Evolutionary conservation across 2,329 filamentous ascomycete genomes (phyloP).

Genomic region (Microsporum ferrugineum): DNA sequence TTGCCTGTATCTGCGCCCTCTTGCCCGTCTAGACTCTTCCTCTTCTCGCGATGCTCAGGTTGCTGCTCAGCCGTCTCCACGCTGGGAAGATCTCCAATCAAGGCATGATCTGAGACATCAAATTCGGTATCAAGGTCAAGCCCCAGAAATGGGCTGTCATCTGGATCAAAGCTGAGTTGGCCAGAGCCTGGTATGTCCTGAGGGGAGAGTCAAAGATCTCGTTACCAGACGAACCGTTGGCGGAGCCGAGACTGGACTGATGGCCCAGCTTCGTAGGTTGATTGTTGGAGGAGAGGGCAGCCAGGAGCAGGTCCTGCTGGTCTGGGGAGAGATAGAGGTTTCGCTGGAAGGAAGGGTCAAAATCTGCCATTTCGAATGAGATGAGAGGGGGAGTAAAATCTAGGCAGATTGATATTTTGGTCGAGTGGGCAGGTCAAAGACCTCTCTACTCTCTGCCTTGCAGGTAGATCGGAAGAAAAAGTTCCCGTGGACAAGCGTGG

Average conservation of each 20-base stretch:
- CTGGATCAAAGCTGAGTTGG: slow-evolving; percentile 41
- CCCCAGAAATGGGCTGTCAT: slow-evolving; percentile 74
- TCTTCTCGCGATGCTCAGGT: slow-evolving; percentile 46
- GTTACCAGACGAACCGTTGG: slow-evolving; percentile 6
- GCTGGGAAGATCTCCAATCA: slow-evolving; percentile 65
- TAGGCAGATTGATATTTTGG: background rate
- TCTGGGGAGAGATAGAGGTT: slow-evolving; percentile 62
- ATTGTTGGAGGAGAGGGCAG: slow-evolving; percentile 62
- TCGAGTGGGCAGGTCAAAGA: background rate
- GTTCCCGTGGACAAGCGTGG: background rate
- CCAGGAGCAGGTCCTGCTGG: slow-evolving; percentile 64
- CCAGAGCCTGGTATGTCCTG: slow-evolving; percentile 34
- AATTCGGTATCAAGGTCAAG: slow-evolving; percentile 73
- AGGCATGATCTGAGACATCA: slow-evolving; percentile 50
- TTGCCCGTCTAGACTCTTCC: slow-evolving; percentile 45
- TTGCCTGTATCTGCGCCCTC: slow-evolving; percentile 53
- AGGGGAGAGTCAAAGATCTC: slow-evolving; percentile 24
- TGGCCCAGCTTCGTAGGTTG: slow-evolving; percentile 24
- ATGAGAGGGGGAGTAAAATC: background rate
- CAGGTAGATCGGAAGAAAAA: background rate
- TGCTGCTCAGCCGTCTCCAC: slow-evolving; percentile 27
- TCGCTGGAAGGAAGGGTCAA: slow-evolving; percentile 33
- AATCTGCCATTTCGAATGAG: slow-evolving; percentile 27
- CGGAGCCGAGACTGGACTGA: slow-evolving; percentile 17
- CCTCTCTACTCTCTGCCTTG: background rate